phyloP scores from a whole-genome alignment of 2,329 filamentous ascomycete species.

The Dothideomycetes sp. region DNA sequence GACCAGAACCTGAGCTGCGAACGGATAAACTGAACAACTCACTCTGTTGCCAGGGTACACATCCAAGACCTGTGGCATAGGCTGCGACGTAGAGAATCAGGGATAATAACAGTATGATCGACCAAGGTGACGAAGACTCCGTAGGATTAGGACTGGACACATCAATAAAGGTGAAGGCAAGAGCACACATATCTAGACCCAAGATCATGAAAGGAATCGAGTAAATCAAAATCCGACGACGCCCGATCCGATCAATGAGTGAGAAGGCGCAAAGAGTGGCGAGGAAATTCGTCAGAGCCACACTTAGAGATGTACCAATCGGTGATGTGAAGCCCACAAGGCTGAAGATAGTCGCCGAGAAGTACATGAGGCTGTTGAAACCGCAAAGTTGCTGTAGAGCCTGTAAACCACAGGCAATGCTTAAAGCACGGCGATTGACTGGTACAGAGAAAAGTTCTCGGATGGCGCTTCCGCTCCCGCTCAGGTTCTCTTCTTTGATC shows the following conservation, averaged over 20 bases:
- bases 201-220: slow-evolving; percentile 77
- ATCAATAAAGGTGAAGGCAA: slow-evolving; percentile 60
- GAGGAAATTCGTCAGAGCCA: slow-evolving; percentile 38
- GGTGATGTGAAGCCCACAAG: slow-evolving; percentile 38
- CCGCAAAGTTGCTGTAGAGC: slow-evolving; percentile 61
- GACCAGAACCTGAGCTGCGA: slow-evolving; percentile 60
- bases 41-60: slow-evolving; percentile 92
- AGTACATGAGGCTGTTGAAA: slow-evolving; percentile 39
- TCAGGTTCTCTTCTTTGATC: slow-evolving; percentile 56
- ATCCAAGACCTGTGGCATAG: slow-evolving; percentile 81
- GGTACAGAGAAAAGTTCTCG: slow-evolving; percentile 6
- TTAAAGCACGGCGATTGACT: slow-evolving; percentile 62
- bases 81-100: slow-evolving; percentile 77
- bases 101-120: slow-evolving; percentile 56
- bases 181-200: slow-evolving; percentile 61
- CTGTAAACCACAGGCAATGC: slow-evolving; percentile 79
- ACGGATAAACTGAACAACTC: slow-evolving; percentile 73
- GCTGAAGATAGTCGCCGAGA: slow-evolving; percentile 39
- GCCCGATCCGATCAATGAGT: slow-evolving; percentile 36
- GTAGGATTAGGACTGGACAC: slow-evolving; percentile 25
- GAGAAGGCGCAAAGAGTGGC: slow-evolving; percentile 39
- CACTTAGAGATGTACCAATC: slow-evolving; percentile 35
- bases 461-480: slow-evolving; percentile 18
- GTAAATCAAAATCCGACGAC: slow-evolving; percentile 58
- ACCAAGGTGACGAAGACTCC: slow-evolving; percentile 19